Conservation (phyloP, 1,284 basidiomycete species). For the Tetrapyrgos nigripes region DNA sequence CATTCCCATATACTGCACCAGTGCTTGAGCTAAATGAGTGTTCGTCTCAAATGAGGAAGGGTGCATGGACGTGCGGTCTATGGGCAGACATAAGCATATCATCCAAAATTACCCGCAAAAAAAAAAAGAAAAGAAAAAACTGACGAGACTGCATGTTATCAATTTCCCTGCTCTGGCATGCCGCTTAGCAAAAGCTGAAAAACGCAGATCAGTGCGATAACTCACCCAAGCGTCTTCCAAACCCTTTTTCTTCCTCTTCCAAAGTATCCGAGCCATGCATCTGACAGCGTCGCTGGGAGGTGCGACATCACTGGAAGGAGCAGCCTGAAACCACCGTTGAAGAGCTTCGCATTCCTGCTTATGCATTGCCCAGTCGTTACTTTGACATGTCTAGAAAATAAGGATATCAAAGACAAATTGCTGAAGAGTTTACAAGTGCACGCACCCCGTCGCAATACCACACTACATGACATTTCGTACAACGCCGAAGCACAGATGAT, state of each 20-base stretch:
- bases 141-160: conserved; percentile 79
- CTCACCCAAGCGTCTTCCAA: conserved; percentile 66
- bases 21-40: conserved; percentile 71
- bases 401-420: conserved; percentile 8
- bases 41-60: conserved; percentile 59
- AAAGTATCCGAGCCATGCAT: conserved; percentile 78
- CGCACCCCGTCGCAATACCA: conserved; percentile 78
- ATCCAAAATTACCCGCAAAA: neutral
- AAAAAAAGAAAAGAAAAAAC: conserved; percentile 29
- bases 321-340: conserved; percentile 56
- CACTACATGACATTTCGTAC: conserved; percentile 71
- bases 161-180: conserved; percentile 74
- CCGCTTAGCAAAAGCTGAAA: conserved; percentile 5
- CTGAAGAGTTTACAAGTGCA: conserved; percentile 4
- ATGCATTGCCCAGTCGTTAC: conserved; percentile 77
- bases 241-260: conserved; percentile 65
- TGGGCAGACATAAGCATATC: conserved; percentile 14
- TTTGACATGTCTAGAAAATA: conserved; percentile 71
- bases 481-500: conserved; percentile 58
- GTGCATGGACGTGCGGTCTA: conserved; percentile 59
- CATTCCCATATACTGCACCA: conserved; percentile 71
- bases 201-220: no score
- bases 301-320: conserved; percentile 51
- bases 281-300: conserved; percentile 78
- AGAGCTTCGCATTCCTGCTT: conserved; percentile 80